phyloP scores from a whole-genome alignment of 495 filamentous ascomycete species.

The Paragyromitra xinjiangensis region DNA sequence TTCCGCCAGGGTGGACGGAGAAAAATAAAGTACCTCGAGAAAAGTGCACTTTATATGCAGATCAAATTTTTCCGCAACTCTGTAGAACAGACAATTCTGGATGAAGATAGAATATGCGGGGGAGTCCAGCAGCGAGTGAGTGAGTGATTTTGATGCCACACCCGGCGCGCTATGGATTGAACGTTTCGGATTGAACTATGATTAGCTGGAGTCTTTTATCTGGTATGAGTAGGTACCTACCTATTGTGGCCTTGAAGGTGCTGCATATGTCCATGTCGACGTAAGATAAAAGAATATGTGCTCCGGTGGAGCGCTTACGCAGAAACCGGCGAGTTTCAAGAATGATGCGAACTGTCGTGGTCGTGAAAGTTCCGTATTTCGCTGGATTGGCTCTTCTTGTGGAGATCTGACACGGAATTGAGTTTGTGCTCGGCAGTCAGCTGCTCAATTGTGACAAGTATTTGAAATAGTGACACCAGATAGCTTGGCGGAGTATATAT shows the following conservation, averaged over 20 bases:
- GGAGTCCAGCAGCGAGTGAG: background rate
- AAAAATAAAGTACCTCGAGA: background rate
- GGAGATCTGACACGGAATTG: background rate
- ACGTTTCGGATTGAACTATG: background rate
- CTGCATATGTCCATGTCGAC: background rate
- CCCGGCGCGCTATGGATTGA: background rate
- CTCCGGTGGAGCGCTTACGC: background rate
- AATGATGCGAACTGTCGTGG: background rate
- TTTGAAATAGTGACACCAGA: constrained; percentile 1
- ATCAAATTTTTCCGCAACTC: background rate
- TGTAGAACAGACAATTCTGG: no score
- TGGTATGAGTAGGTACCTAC: background rate
- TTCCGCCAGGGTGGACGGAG: background rate
- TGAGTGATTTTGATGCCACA: constrained; percentile 25
- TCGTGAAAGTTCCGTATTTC: background rate
- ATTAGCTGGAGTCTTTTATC: background rate
- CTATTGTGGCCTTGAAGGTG: background rate
- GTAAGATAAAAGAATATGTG: background rate
- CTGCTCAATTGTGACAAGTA: background rate
- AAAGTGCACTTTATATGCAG: background rate
- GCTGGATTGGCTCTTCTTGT: background rate
- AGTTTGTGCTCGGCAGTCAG: background rate
- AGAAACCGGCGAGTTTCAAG: no score
- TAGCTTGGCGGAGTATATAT: background rate
- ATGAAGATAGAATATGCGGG: background rate